These are phyloP conservation scores for Glycine soja DNA, from an alignment of 306 rosid genomes.

Conservation along the genomic window DNA sequence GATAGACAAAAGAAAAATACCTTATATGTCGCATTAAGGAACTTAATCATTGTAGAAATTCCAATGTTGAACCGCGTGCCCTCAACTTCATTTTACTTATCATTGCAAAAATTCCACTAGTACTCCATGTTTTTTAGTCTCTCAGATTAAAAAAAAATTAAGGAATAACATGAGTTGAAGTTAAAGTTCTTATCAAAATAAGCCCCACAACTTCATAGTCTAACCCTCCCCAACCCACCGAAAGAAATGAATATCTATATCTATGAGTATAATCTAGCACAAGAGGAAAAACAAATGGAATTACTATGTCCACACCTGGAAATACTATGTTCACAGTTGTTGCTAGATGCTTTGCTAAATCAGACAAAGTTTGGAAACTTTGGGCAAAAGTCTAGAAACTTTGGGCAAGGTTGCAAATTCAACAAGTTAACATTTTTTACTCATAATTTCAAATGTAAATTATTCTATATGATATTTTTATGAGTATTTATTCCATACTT, in stretches of 20 bases:
- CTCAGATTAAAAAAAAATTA: slow-evolving; percentile 52
- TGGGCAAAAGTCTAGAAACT: no score
- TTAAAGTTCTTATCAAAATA: slow-evolving; percentile 40
- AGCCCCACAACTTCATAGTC: slow-evolving; percentile 28
- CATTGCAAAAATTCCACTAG: slow-evolving; percentile 96
- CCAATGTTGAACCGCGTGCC: slow-evolving; percentile 95
- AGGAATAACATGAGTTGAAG: slow-evolving; percentile 31
- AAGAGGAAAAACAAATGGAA: no score
- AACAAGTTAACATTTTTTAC: slow-evolving; percentile 39
- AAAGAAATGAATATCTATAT: slow-evolving; percentile 44
- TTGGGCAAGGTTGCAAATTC: slow-evolving; percentile 74
- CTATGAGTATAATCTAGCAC: no score
- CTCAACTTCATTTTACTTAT: slow-evolving; percentile 97
- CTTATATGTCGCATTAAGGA: slow-evolving; percentile 89
- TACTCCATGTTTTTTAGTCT: slow-evolving; percentile 91
- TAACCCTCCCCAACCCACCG: slow-evolving; percentile 4
- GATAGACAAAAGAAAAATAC: slow-evolving; percentile 45
- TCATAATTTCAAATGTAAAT: background rate
- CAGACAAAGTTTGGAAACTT: slow-evolving; percentile 71
- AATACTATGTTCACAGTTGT: slow-evolving; percentile 83
- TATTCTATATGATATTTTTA: background rate
- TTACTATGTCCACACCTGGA: no score
- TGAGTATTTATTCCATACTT: background rate
- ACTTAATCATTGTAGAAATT: slow-evolving; percentile 98
- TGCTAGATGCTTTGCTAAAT: slow-evolving; percentile 81